Percentiles rank a stretch among this genome's conserved stretches.
Evolutionary conservation across 768 basidiomycete genomes (phyloP).

Genomic region (Boletus barrowsii): DNA sequence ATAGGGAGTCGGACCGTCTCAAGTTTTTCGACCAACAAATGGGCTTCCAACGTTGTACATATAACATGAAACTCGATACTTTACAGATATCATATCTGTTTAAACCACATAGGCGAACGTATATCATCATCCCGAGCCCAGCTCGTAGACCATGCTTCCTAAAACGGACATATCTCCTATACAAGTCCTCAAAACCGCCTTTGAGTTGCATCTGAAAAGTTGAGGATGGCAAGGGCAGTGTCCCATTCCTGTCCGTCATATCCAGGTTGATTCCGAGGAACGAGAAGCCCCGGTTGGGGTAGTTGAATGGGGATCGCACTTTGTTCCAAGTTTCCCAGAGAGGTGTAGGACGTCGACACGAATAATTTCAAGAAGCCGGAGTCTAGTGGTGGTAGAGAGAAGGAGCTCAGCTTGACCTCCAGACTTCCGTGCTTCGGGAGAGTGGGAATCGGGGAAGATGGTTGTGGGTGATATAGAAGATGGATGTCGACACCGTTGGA

Average conservation of each 20-base stretch:
- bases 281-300: conserved; percentile 8
- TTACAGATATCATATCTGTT: not conserved
- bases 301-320: conserved; percentile 24
- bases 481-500: conserved; percentile 51
- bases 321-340: conserved; percentile 51
- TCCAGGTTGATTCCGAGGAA: conserved; percentile 4
- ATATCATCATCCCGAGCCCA: conserved; percentile 5
- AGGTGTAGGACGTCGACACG: conserved; percentile 48
- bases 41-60: too few relatives aligned
- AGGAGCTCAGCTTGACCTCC: conserved; percentile 38
- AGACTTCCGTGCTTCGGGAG: conserved; percentile 40
- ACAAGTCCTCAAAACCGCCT: not conserved
- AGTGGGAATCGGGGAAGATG: conserved; percentile 37
- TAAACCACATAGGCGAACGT: not conserved
- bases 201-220: conserved; percentile 14
- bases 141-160: conserved; percentile 5
- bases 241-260: conserved; percentile 30
- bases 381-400: conserved; percentile 43
- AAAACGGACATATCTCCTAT: not conserved
- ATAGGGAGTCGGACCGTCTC: too few relatives aligned
- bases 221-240: conserved; percentile 24
- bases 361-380: conserved; percentile 58
- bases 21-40: too few relatives aligned
- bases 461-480: conserved; percentile 52
- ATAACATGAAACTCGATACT: not conserved